Base-by-base conservation (phyloP, 805 yeast species). In the Yarrowia deformans region DNA sequence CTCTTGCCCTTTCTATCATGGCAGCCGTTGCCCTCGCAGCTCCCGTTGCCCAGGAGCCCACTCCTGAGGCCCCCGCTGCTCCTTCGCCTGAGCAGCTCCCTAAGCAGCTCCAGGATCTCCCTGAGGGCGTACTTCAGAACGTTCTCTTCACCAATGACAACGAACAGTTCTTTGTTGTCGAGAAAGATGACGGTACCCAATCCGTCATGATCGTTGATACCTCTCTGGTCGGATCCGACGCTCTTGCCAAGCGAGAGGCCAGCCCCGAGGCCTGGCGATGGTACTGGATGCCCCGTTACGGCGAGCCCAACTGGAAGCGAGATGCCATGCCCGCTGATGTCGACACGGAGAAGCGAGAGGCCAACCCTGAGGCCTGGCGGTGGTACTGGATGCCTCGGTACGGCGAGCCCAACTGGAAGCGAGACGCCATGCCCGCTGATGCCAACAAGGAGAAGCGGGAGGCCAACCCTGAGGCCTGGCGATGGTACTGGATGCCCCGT, bases 291-390 rank as follows among this genome's bases (percentile, higher is more conserved):
- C 64, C 64, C n/a, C 32, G 29, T 1, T 42, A 18, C 39, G 64
- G 64, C 14, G 49, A 56, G 64, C 64, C 64, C 32, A 56, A 56
- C 64, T 56, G 64, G 64, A 56, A 56, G 64, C 64, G 64, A n/a
- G 64, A 56, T 14, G 64, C 64, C 10, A 56, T 56, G 64, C 64
- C 64, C 13, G 37, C 64, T 29, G 64, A 56, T 13, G 35, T 14
- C 14, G 45, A 39, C 35, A 39, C 12, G 10, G 32, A 7, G 35
- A 54, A 54, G 60, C 60, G 60, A 18, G 64, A 56, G 23, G 64
- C 64, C 32, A 10, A 7, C 16, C 64, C 64, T 10, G 49, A 50
- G 55, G 55, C 55, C 10, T 50, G 55, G 55, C 55, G 55, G 34
- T 50, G 55, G 55, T 50, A 9, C 40, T 50, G 55, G 55, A 18